phyloP scores from a whole-genome alignment of 306 rosid genomes.

The Fragaria nilgerrensis region DNA sequence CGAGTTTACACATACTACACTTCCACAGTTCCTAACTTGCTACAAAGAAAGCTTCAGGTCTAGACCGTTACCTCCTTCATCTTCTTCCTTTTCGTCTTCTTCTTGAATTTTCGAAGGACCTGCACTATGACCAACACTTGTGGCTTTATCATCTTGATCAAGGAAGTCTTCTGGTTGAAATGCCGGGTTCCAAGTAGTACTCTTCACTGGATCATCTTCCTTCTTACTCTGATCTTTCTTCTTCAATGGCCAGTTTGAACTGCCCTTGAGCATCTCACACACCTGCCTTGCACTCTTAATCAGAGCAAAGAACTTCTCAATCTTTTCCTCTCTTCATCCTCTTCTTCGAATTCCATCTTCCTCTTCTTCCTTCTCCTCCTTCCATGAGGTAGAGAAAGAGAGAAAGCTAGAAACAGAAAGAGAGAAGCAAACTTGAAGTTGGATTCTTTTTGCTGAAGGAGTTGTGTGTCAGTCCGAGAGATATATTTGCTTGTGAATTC shows the following conservation, averaged over 20 bases:
- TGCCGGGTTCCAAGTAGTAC: slow-evolving; percentile 55
- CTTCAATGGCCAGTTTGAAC: slow-evolving; percentile 3
- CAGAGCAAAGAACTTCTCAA: slow-evolving; percentile 70
- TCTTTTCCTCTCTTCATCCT: slow-evolving; percentile 48
- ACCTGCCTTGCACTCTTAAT: slow-evolving; percentile 58
- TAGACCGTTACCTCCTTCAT: slow-evolving; percentile 29
- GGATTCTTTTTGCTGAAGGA: not conserved
- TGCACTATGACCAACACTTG: not conserved
- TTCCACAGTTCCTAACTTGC: slow-evolving; percentile 14
- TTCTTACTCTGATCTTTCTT: slow-evolving; percentile 9
- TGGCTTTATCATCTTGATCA: slow-evolving; percentile 20
- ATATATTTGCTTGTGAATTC: not conserved
- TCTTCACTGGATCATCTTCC: not conserved
- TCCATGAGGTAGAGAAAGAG: not conserved
- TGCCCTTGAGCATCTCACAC: slow-evolving; percentile 32
- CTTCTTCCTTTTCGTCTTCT: slow-evolving; percentile 11
- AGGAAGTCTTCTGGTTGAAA: slow-evolving; percentile 78
- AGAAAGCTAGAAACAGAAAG: not conserved
- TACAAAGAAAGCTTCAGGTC: slow-evolving; percentile 74
- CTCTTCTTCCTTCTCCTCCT: slow-evolving; percentile 27
- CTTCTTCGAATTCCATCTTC: slow-evolving; percentile 39
- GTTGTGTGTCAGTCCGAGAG: not conserved
- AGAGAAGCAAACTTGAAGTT: not conserved
- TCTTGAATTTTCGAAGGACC: slow-evolving; percentile 31
- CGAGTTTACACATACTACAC: not conserved